A percentile compares a stretch with the other conserved stretches of the same genome.
These are phyloP conservation scores for Zygotorulaspora chibaensis DNA, from an alignment of 805 yeast species.

Conservation along the genomic window DNA sequence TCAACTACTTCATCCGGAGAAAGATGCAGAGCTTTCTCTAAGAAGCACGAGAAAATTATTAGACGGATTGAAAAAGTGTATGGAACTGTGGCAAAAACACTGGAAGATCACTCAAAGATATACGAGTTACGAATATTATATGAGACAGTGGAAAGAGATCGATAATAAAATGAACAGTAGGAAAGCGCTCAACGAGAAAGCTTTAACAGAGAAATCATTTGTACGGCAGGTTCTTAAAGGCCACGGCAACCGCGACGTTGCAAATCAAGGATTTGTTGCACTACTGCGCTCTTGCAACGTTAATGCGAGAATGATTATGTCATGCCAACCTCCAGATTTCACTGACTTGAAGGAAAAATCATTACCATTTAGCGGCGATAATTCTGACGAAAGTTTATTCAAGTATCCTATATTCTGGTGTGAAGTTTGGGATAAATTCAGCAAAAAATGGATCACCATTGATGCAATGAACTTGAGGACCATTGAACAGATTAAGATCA, in stretches of 20 bases:
- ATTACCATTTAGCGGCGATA: constrained; percentile 14
- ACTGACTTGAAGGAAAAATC: constrained; percentile 36
- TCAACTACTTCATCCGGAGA: constrained; percentile 46
- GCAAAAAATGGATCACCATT: constrained; percentile 74
- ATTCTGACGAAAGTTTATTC: constrained; percentile 18
- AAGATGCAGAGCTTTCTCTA: constrained; percentile 36
- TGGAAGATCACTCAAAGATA: constrained; percentile 44
- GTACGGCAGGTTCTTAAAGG: constrained; percentile 40
- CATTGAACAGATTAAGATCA: constrained; percentile 58
- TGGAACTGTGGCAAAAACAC: constrained; percentile 55
- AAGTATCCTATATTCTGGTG: constrained; percentile 82
- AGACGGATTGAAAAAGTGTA: constrained; percentile 68
- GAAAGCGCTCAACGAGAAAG: constrained; percentile 9
- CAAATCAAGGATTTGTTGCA: constrained; percentile 84
- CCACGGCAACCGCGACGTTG: constrained; percentile 70
- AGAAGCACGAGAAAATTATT: constrained; percentile 59
- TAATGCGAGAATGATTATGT: constrained; percentile 69
- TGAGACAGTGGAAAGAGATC: constrained; percentile 48
- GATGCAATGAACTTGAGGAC: constrained; percentile 69
- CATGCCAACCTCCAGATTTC: constrained; percentile 88
- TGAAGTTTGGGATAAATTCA: constrained; percentile 82
- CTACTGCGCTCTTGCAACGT: constrained; percentile 67
- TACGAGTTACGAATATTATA: constrained; percentile 34
- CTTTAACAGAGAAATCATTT: constrained; percentile 42
- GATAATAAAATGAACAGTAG: constrained; percentile 17